phyloP scores from a whole-genome alignment of 2,329 filamentous ascomycete genomes.

The Fusarium sp. region DNA sequence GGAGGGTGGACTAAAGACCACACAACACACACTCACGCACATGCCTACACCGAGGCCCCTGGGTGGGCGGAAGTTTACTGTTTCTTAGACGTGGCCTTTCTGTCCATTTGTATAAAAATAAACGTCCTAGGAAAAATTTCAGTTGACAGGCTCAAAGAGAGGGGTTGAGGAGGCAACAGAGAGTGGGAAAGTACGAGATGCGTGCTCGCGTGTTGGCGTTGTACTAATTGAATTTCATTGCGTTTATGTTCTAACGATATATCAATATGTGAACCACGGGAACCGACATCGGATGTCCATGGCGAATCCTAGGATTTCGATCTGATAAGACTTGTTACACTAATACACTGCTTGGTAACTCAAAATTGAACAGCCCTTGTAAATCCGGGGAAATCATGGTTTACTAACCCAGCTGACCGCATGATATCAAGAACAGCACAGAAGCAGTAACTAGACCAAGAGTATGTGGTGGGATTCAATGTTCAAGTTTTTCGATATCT shows the following conservation, averaged over 20 bases:
- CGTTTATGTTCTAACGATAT: slow-evolving; percentile 1
- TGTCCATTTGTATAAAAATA: slow-evolving; percentile 57
- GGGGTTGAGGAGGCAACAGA: slow-evolving; percentile 21
- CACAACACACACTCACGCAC: slow-evolving; percentile 30
- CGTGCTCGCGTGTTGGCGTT: slow-evolving; percentile 36
- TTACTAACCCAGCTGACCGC: neutral
- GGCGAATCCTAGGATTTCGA: neutral
- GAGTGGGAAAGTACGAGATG: slow-evolving; percentile 32
- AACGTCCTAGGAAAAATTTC: slow-evolving; percentile 50
- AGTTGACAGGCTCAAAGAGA: slow-evolving; percentile 39
- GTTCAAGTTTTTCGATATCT: slow-evolving; percentile 3
- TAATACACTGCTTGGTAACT: neutral
- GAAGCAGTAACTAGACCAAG: neutral
- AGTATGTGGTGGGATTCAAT: neutral
- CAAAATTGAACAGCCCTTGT: neutral
- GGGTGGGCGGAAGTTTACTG: slow-evolving; percentile 48
- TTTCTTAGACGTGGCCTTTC: slow-evolving; percentile 54
- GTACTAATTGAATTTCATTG: slow-evolving; percentile 47
- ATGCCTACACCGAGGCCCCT: slow-evolving; percentile 37
- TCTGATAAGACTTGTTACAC: neutral
- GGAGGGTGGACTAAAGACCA: slow-evolving; percentile 35
- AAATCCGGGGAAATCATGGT: neutral
- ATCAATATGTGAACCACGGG: neutral
- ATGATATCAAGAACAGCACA: neutral
- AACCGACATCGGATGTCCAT: neutral